Base-by-base conservation (phyloP, 1,284 basidiomycete genomes). In the Pisolithus thermaeus region DNA sequence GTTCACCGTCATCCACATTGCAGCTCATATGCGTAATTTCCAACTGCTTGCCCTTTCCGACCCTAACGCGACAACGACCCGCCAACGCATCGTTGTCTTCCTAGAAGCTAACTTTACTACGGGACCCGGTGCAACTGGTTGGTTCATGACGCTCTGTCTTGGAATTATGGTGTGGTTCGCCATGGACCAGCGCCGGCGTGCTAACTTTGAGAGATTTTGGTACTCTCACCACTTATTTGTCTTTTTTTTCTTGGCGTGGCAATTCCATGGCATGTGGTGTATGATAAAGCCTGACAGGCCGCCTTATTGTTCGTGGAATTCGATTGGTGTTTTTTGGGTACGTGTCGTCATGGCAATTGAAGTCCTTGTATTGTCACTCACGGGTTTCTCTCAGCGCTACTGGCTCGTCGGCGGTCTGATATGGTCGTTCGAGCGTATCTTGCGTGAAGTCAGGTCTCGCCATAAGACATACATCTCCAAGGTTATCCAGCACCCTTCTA, bases 211-310 rank as follows among this genome's bases (percentile, higher is more conserved):
- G 70, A 70, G 78, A 61, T 95, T 95, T 74, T 94, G 90, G 89
- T 94, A 92, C 70, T 79, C 82, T 14, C 90, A 92, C 67, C 90
- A 92, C 67, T 76, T 96, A 48, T 93, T 92, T 74, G 81, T 94
- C 61, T 65, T 90, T 56, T 93, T 93, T 78, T 96, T 96, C 75
- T 78, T 91, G 66, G 74, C 76, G 61, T 95, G 92, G 92, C 92
- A 95, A 68, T 74, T 94, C 36, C 92, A 95, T 65, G 92, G 92
- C 50, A 89, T 94, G 87, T 93, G 92, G 79, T 94, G 91, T 69
- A 91, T 90, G 88, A 90, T 92, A 70, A 73, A 91, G 71, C 91
- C 92, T n/a, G 90, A 94, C 68, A 75, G 87, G 49, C 78, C 87
- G 0, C 91, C 90, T 0, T 92, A 79, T 70, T 96, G 92, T 72